A percentile compares a stretch with the other conserved stretches of the same genome.
Evolutionary conservation across 2,329 filamentous ascomycete species (phyloP).

Genomic region (Cadophora luteo-olivacea): DNA sequence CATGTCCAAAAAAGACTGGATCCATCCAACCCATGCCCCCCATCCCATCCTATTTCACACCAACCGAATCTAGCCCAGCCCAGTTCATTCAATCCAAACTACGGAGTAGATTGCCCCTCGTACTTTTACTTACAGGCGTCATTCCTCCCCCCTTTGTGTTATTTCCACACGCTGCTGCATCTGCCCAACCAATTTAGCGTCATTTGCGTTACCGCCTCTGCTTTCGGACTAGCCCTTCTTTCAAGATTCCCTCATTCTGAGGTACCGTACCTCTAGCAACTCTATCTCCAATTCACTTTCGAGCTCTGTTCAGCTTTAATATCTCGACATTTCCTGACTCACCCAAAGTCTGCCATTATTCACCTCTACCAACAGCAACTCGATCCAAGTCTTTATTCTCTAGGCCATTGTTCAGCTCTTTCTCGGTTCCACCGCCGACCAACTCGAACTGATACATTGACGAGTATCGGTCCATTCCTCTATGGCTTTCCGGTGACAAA

Average conservation of each 20-base stretch:
- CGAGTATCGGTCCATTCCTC: constrained; percentile 31
- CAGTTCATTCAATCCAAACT: constrained; percentile 26
- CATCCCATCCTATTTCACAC: neutral
- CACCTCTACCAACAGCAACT: constrained; percentile 11
- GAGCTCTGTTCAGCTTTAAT: neutral
- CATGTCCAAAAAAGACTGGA: constrained; percentile 8
- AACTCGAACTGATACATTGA: constrained; percentile 30
- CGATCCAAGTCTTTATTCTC: constrained; percentile 13
- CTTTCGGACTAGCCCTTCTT: constrained; percentile 25
- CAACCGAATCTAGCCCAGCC: neutral
- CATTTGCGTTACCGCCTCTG: constrained; percentile 22
- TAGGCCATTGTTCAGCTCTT: constrained; percentile 13
- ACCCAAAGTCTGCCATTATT: constrained; percentile 1
- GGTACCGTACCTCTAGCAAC: neutral
- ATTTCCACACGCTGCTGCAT: constrained; percentile 18
- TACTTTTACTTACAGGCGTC: constrained; percentile 21
- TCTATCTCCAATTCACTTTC: constrained; percentile 18
- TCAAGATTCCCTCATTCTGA: constrained; percentile 23
- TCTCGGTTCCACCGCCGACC: constrained; percentile 10
- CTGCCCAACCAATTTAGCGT: constrained; percentile 23
- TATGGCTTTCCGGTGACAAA: constrained; percentile 39
- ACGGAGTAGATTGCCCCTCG: constrained; percentile 29
- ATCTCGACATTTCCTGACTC: constrained; percentile 2
- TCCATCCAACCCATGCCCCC: neutral
- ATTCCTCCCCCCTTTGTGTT: constrained; percentile 29